Evolutionary conservation across 2,329 filamentous ascomycete genomes (phyloP).

Genomic region (Sporothrix brasiliensis): DNA sequence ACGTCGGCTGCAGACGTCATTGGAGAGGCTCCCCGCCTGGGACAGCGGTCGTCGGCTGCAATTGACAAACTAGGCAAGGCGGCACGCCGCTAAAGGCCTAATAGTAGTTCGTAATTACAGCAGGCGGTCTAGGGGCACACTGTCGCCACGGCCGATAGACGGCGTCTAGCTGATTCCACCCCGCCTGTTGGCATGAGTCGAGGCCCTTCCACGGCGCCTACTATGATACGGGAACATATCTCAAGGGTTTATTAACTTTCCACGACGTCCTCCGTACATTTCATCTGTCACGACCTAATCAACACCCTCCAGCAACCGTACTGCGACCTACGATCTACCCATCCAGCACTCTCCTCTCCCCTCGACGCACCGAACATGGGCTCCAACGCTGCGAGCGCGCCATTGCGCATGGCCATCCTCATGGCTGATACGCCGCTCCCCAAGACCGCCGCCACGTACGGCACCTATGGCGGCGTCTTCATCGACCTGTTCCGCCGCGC

Average conservation of each 20-base stretch:
- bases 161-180: neutral
- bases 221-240: neutral
- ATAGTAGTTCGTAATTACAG: too few relatives aligned
- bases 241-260: neutral
- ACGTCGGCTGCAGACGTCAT: conserved; percentile 19
- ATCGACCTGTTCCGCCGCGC: conserved; percentile 60
- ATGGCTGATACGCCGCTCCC: conserved; percentile 81
- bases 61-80: conserved; percentile 3
- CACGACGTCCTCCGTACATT: too few relatives aligned
- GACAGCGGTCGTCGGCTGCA: neutral
- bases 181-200: conserved; percentile 11
- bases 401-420: conserved; percentile 77
- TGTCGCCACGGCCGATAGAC: neutral
- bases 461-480: conserved; percentile 74
- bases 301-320: neutral
- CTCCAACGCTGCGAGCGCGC: conserved; percentile 37
- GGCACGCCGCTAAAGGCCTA: neutral
- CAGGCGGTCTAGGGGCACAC: neutral
- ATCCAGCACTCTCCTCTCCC: neutral
- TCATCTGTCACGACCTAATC: neutral
- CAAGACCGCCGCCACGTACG: conserved; percentile 64
- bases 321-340: neutral
- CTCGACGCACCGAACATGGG: conserved; percentile 30
- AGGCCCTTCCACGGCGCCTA: neutral
- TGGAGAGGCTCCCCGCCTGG: neutral